These are phyloP conservation scores for Backusella psychrophila DNA, from an alignment of 192 early-diverging fungal genomes.

Conservation along the genomic window DNA sequence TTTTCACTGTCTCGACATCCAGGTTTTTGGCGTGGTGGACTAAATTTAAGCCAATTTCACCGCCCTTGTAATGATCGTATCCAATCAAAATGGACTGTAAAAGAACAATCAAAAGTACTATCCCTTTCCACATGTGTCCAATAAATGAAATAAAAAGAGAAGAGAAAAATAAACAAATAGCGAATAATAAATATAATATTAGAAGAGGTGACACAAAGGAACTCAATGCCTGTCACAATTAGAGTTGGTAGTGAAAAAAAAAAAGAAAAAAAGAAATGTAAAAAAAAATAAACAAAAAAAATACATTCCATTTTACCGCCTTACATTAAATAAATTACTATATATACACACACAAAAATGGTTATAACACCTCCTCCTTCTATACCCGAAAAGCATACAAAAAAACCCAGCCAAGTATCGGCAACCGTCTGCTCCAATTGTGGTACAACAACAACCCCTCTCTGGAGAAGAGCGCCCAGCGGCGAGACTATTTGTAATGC, in stretches of 20 bases:
- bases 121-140: background rate
- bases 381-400: background rate
- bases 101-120: slow-evolving; percentile 17
- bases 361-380: background rate
- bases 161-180: background rate
- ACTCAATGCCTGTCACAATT: too few relatives aligned
- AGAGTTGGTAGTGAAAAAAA: too few relatives aligned
- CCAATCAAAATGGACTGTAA: slow-evolving; percentile 28
- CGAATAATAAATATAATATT: too few relatives aligned
- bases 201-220: too few relatives aligned
- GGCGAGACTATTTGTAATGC: slow-evolving; percentile 97
- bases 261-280: background rate
- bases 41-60: slow-evolving; percentile 20
- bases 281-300: background rate
- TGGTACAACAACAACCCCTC: slow-evolving; percentile 81
- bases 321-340: background rate
- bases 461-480: slow-evolving; percentile 86
- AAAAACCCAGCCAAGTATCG: slow-evolving; percentile 28
- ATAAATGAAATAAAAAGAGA: background rate
- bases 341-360: background rate
- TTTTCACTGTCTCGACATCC: slow-evolving; percentile 23
- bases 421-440: slow-evolving; percentile 82
- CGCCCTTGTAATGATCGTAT: slow-evolving; percentile 35
- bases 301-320: background rate
- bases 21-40: slow-evolving; percentile 32